Evolutionary conservation across 306 rosid genomes (phyloP).

Genomic region (Vigna angularis): DNA sequence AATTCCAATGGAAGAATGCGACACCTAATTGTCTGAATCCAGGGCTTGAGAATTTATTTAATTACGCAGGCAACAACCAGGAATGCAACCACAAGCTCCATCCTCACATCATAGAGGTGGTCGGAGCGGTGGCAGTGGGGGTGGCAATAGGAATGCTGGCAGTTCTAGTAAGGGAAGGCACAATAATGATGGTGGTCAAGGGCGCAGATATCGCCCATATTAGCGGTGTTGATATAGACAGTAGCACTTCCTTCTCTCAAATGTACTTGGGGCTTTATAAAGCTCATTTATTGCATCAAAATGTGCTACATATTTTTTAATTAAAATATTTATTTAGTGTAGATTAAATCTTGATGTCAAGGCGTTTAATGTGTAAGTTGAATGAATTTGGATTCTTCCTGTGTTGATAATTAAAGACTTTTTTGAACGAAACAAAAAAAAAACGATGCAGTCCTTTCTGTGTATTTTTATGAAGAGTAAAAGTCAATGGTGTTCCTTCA

Average conservation of each 20-base stretch:
- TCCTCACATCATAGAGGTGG: constrained; percentile 72
- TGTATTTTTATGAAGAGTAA: background rate
- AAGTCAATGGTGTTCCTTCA: background rate
- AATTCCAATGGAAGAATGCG: constrained; percentile 12
- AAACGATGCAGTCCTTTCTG: background rate
- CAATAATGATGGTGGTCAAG: constrained; percentile 63
- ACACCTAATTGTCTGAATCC: constrained; percentile 23
- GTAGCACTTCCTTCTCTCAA: constrained; percentile 15
- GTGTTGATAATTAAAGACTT: constrained; percentile 29
- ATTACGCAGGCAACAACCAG: constrained; percentile 87
- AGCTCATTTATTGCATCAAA: constrained; percentile 25
- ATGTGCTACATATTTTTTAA: constrained; percentile 28
- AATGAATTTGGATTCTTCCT: background rate
- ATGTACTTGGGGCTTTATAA: constrained; percentile 18
- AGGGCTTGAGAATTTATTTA: constrained; percentile 35
- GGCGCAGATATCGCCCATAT: constrained; percentile 90
- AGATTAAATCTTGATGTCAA: constrained; percentile 26
- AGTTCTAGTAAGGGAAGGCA: constrained; percentile 76
- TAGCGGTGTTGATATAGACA: constrained; percentile 42
- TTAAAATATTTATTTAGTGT: constrained; percentile 34
- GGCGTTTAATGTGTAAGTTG: constrained; percentile 22
- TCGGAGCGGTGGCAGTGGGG: constrained; percentile 54
- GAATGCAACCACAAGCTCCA: constrained; percentile 61
- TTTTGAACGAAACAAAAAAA: background rate
- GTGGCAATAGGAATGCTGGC: constrained; percentile 58